Conservation (phyloP, 257 asterid genomes). For the Solanum corneliomulleri region DNA sequence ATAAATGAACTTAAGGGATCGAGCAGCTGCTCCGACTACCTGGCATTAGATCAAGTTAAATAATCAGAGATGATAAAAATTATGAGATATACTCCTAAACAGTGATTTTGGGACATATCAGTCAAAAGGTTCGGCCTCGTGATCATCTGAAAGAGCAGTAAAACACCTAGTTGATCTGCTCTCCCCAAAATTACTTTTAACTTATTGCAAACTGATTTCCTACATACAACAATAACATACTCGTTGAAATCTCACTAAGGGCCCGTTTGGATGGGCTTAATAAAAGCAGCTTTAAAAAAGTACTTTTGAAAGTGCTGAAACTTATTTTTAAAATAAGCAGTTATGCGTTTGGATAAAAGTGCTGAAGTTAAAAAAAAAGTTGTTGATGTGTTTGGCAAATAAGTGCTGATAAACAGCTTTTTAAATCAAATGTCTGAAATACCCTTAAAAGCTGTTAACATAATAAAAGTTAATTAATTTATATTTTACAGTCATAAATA, state of each 20-base stretch:
- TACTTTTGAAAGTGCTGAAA: no score
- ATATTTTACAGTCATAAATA: no score
- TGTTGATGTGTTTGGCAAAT: no score
- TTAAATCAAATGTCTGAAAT: no score
- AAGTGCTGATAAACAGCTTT: no score
- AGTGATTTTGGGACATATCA: background rate
- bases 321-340: no score
- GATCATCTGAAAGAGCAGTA: background rate
- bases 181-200: background rate
- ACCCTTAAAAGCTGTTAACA: no score
- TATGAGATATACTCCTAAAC: background rate
- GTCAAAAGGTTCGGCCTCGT: background rate
- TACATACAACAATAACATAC: background rate
- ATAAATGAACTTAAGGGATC: conserved; percentile 81
- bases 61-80: background rate
- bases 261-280: no score
- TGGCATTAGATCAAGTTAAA: conserved; percentile 25
- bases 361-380: no score
- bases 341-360: no score
- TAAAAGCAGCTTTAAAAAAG: no score
- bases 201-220: background rate
- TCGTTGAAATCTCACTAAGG: background rate
- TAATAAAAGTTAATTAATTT: no score
- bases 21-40: conserved; percentile 94
- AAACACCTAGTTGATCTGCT: background rate